Percentiles rank a stretch among this genome's conserved stretches.
phyloP scores from a whole-genome alignment of 2,329 filamentous ascomycete genomes.

The Monosporascus sp. region DNA sequence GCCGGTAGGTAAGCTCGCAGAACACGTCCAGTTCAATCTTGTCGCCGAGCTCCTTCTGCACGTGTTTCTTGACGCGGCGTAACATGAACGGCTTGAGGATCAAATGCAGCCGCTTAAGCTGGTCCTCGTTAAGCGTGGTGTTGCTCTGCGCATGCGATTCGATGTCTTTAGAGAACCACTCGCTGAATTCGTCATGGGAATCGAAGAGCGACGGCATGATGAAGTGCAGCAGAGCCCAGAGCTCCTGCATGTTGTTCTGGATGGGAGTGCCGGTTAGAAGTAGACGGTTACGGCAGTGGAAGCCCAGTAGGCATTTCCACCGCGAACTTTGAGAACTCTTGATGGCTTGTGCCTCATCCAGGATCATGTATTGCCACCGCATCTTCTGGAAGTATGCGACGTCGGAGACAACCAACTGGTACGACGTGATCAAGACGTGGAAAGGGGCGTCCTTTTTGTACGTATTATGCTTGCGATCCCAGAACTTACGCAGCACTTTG shows the following conservation, averaged over 20 bases:
- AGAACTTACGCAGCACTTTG: slow-evolving; percentile 96
- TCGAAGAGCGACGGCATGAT: slow-evolving; percentile 99
- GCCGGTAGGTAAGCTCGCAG: slow-evolving; percentile 93
- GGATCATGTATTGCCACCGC: slow-evolving; percentile 99
- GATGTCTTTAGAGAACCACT: slow-evolving; percentile 94
- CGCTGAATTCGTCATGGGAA: slow-evolving; percentile 86
- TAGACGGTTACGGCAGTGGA: slow-evolving; percentile 91
- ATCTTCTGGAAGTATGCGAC: slow-evolving; percentile 98
- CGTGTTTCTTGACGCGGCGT: slow-evolving; percentile 98
- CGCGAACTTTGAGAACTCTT: slow-evolving; percentile 94
- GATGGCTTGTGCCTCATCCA: slow-evolving; percentile 97
- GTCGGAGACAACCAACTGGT: slow-evolving; percentile 94
- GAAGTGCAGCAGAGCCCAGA: slow-evolving; percentile 97
- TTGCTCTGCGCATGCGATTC: slow-evolving; percentile 98
- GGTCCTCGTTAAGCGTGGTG: slow-evolving; percentile 98
- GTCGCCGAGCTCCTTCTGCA: slow-evolving; percentile 97
- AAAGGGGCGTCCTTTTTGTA: slow-evolving; percentile 92
- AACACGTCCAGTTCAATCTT: slow-evolving; percentile 97
- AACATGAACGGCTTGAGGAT: slow-evolving; percentile 99
- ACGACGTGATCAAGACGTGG: slow-evolving; percentile 93
- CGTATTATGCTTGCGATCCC: slow-evolving; percentile 95
- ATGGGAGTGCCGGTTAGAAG: slow-evolving; percentile 95
- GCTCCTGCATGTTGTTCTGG: slow-evolving; percentile 99
- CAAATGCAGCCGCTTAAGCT: slow-evolving; percentile 95
- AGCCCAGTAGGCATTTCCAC: slow-evolving; percentile 92